Conservation (phyloP, 768 basidiomycete species). For the Mycena epipterygia region DNA sequence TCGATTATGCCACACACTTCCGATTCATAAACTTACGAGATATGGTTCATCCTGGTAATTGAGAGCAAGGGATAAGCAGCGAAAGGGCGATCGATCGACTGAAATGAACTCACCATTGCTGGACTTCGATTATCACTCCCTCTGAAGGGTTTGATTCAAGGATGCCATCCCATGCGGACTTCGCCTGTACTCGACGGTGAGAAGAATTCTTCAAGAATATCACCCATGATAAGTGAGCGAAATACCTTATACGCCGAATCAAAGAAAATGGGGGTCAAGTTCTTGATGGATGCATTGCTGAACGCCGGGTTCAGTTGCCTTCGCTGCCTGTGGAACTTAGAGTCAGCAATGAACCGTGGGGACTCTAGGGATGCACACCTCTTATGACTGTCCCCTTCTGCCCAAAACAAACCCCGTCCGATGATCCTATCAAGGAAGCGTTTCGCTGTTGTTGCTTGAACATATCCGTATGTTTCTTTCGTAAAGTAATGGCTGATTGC, state of each 20-base stretch:
- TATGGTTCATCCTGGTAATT: slow-evolving; percentile 33
- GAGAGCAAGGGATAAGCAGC: no score
- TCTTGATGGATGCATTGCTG: no score
- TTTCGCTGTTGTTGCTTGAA: slow-evolving; percentile 46
- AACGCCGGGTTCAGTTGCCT: slow-evolving; percentile 21
- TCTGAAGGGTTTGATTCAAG: slow-evolving; percentile 10
- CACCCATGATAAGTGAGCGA: no score
- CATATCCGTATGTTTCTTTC: slow-evolving; percentile 64
- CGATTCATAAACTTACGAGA: no score
- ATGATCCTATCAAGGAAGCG: slow-evolving; percentile 27
- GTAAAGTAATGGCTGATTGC: slow-evolving; percentile 64
- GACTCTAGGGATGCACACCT: slow-evolving; percentile 31
- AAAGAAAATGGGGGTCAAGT: no score
- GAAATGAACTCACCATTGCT: no score
- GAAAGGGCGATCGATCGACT: background rate
- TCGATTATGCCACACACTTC: background rate
- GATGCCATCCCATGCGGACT: slow-evolving; percentile 15
- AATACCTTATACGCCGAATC: no score
- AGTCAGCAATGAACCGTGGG: background rate
- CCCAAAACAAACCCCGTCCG: no score
- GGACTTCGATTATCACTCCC: slow-evolving; percentile 5
- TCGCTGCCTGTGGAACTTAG: background rate
- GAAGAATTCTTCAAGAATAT: no score
- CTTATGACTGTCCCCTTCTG: slow-evolving; percentile 50
- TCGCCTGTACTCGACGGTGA: background rate